phyloP scores from a whole-genome alignment of 176 grass and related monocot species.

The Melocanna baccifera region DNA sequence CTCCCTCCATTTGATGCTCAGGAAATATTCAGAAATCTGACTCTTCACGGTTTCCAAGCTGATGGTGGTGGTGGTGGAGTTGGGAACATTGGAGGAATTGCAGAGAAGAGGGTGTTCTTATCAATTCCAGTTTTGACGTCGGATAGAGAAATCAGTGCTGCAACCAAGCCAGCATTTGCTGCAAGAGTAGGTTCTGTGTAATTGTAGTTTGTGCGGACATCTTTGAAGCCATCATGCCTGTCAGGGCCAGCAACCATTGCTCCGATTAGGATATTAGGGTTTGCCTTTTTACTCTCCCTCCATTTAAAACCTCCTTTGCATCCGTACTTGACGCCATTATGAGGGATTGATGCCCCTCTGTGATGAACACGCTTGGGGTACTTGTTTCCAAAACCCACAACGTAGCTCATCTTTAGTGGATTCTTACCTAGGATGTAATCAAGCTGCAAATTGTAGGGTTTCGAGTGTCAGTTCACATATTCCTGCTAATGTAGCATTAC shows the following conservation, averaged over 20 bases:
- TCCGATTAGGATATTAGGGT: constrained; percentile 76
- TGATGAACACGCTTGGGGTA: constrained; percentile 85
- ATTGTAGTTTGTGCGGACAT: constrained; percentile 86
- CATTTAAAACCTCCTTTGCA: constrained; percentile 95
- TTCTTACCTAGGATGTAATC: constrained; percentile 90
- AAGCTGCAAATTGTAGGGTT: constrained; percentile 54
- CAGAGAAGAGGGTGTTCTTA: constrained; percentile 93
- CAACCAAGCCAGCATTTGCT: constrained; percentile 87
- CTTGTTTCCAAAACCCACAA: constrained; percentile 77
- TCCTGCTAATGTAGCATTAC: not conserved
- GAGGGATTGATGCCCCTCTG: constrained; percentile 86
- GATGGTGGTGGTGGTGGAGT: constrained; percentile 71
- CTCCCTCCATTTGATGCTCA: constrained; percentile 35
- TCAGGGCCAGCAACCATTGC: constrained; percentile 91
- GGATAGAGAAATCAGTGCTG: constrained; percentile 75
- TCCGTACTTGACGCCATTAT: constrained; percentile 86
- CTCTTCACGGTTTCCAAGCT: constrained; percentile 74
- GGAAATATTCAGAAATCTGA: constrained; percentile 28
- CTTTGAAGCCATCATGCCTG: constrained; percentile 82
- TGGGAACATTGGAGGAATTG: constrained; percentile 87
- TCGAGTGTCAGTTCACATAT: constrained; percentile 17
- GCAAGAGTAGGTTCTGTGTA: constrained; percentile 85
- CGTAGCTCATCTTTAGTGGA: constrained; percentile 78
- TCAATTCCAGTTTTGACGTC: constrained; percentile 53
- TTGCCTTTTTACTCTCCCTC: constrained; percentile 78